Percentiles rank a stretch among this genome's conserved stretches.
phyloP scores from a whole-genome alignment of 495 filamentous ascomycete genomes.

The Tuber aestivum region DNA sequence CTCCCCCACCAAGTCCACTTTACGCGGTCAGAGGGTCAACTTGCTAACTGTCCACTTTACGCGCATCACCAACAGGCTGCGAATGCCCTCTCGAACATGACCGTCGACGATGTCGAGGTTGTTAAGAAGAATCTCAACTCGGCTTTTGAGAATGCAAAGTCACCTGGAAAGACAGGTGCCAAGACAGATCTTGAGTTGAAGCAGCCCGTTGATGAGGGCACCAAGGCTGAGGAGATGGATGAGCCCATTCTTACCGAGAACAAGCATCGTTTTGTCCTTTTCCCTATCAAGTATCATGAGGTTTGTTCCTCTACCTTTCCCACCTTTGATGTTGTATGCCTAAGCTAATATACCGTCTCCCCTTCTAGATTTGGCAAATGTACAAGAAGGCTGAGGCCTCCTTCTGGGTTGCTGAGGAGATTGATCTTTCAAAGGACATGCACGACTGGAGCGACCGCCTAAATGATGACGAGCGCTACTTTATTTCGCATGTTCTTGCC shows the following conservation, averaged over 20 bases:
- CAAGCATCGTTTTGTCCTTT: slow-evolving; percentile 91
- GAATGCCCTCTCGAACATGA: slow-evolving; percentile 75
- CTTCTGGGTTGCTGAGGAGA: slow-evolving; percentile 99
- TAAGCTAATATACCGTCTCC: slow-evolving; percentile 13
- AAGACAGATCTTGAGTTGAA: slow-evolving; percentile 50
- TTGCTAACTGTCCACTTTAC: slow-evolving; percentile 44
- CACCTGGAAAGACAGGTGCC: slow-evolving; percentile 45
- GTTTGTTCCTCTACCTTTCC: slow-evolving; percentile 54
- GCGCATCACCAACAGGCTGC: slow-evolving; percentile 58
- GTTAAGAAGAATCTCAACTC: slow-evolving; percentile 79
- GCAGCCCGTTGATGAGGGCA: slow-evolving; percentile 51
- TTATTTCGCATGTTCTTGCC: slow-evolving; percentile 95
- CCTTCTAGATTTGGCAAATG: slow-evolving; percentile 93
- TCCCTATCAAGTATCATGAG: slow-evolving; percentile 99
- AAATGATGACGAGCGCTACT: slow-evolving; percentile 95
- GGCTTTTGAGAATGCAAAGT: slow-evolving; percentile 50
- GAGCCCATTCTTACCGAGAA: slow-evolving; percentile 96
- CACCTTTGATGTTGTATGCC: neutral
- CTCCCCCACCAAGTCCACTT: slow-evolving; percentile 10
- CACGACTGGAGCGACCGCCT: slow-evolving; percentile 98
- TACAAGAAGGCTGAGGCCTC: slow-evolving; percentile 99
- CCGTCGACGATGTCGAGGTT: slow-evolving; percentile 71
- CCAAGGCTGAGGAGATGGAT: slow-evolving; percentile 66
- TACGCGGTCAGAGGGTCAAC: slow-evolving; percentile 6
- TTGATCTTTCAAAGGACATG: slow-evolving; percentile 96